A percentile compares a stretch with the other conserved stretches of the same genome.
phyloP scores from a whole-genome alignment of 75 land plant genomes.

The Pinus albicaulis region DNA sequence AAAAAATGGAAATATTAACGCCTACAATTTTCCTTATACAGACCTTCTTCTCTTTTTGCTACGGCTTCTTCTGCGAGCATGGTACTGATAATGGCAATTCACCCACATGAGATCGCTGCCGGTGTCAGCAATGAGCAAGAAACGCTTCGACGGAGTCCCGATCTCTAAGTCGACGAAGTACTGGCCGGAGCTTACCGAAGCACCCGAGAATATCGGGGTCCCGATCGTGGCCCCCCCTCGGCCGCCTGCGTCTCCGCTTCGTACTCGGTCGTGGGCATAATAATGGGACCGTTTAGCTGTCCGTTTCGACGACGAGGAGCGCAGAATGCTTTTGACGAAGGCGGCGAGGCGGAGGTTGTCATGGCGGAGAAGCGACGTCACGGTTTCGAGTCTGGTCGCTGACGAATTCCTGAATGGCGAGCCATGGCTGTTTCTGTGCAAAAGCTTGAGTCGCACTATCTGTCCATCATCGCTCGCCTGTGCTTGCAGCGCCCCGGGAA shows the following conservation, averaged over 20 bases:
- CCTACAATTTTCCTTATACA: neutral
- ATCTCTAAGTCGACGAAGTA: constrained; percentile 56
- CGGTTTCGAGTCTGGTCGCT: neutral
- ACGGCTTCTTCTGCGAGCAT: constrained; percentile 7
- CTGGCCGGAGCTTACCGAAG: constrained; percentile 58
- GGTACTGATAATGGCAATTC: constrained; percentile 25
- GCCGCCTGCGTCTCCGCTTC: neutral
- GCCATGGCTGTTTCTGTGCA: neutral
- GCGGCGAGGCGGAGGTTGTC: neutral
- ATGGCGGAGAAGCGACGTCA: neutral
- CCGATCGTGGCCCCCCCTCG: neutral
- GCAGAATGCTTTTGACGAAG: neutral
- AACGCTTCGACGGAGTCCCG: constrained; percentile 56
- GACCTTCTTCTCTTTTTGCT: constrained; percentile 10
- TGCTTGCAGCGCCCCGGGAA: neutral
- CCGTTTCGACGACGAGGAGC: too few relatives aligned
- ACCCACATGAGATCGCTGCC: constrained; percentile 68
- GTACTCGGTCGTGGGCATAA: neutral
- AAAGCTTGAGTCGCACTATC: neutral
- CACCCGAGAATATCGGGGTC: constrained; percentile 50
- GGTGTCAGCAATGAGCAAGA: constrained; percentile 63
- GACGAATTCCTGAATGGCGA: neutral
- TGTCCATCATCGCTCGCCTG: neutral
- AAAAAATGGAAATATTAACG: too few relatives aligned
- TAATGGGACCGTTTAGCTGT: neutral